phyloP scores from a whole-genome alignment of 2,329 filamentous ascomycete species.

The Orbilia ellipsospora region DNA sequence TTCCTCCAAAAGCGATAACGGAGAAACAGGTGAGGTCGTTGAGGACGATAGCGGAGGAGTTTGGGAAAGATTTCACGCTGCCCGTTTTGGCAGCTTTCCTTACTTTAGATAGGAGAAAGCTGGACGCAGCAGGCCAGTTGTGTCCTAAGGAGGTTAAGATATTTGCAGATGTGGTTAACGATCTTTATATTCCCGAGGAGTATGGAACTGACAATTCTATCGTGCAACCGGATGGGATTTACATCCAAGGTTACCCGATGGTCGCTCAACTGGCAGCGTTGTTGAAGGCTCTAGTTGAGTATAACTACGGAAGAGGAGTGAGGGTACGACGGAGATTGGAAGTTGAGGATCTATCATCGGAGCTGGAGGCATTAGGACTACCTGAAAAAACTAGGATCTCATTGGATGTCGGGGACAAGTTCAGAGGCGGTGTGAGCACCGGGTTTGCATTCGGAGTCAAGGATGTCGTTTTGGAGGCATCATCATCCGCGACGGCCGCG shows the following conservation, averaged over 20 bases:
- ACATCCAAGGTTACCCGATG: conserved; percentile 46
- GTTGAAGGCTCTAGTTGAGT: conserved; percentile 41
- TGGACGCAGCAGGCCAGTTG: conserved; percentile 40
- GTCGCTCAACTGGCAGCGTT: conserved; percentile 36
- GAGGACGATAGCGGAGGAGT: conserved; percentile 29
- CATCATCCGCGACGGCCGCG: background rate
- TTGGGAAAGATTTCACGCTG: conserved; percentile 41
- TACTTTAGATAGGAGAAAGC: conserved; percentile 42
- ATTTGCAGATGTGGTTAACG: conserved; percentile 36
- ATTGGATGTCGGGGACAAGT: conserved; percentile 12
- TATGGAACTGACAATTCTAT: conserved; percentile 39
- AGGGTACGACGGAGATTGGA: conserved; percentile 25
- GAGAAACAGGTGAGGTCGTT: conserved; percentile 33
- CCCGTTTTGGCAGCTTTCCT: conserved; percentile 31
- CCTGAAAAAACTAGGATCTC: conserved; percentile 27
- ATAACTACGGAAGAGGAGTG: conserved; percentile 45
- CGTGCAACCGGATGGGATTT: conserved; percentile 38
- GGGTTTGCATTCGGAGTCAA: conserved; percentile 37
- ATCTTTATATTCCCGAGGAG: conserved; percentile 49
- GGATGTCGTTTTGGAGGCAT: conserved; percentile 19
- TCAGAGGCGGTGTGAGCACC: conserved; percentile 9
- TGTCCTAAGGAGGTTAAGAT: conserved; percentile 36
- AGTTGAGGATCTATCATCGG: conserved; percentile 19
- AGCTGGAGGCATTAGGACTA: conserved; percentile 25
- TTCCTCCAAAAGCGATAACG: conserved; percentile 17